Evolutionary conservation across 2,329 filamentous ascomycete genomes (phyloP).

Genomic region (Diaporthe citrichinensis): DNA sequence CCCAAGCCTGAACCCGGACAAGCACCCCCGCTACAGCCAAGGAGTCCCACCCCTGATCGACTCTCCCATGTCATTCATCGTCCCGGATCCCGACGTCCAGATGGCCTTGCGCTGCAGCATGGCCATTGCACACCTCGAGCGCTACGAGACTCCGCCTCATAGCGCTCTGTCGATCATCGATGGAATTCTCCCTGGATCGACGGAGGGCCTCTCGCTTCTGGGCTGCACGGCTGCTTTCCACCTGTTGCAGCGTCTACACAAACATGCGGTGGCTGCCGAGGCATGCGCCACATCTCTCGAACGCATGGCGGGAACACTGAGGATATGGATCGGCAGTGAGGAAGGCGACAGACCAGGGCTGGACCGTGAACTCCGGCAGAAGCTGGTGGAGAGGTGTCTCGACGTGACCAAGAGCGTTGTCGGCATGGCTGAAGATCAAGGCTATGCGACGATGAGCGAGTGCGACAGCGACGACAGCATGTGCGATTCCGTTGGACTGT

Average conservation of each 20-base stretch:
- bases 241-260: conserved; percentile 67
- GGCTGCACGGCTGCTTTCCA: conserved; percentile 72
- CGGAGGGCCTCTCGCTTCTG: conserved; percentile 66
- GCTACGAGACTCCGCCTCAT: conserved; percentile 57
- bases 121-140: conserved; percentile 71
- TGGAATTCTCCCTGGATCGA: conserved; percentile 60
- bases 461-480: conserved; percentile 54
- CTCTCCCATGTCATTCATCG: conserved; percentile 56
- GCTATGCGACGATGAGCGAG: conserved; percentile 72
- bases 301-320: conserved; percentile 68
- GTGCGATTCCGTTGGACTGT: conserved; percentile 33
- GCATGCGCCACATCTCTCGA: conserved; percentile 66
- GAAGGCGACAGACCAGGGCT: conserved; percentile 67
- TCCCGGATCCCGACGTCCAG: conserved; percentile 65
- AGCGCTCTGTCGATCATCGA: conserved; percentile 64
- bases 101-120: conserved; percentile 73
- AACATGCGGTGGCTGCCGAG: conserved; percentile 62
- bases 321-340: conserved; percentile 72
- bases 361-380: conserved; percentile 63
- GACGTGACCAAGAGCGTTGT: conserved; percentile 68
- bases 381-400: conserved; percentile 70
- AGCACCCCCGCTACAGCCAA: conserved; percentile 49
- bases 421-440: conserved; percentile 72
- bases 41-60: conserved; percentile 61
- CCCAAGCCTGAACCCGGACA: conserved; percentile 54